These are phyloP conservation scores for Diutina pseudorugosa DNA, from an alignment of 1,139 yeast genomes.

Conservation along the genomic window DNA sequence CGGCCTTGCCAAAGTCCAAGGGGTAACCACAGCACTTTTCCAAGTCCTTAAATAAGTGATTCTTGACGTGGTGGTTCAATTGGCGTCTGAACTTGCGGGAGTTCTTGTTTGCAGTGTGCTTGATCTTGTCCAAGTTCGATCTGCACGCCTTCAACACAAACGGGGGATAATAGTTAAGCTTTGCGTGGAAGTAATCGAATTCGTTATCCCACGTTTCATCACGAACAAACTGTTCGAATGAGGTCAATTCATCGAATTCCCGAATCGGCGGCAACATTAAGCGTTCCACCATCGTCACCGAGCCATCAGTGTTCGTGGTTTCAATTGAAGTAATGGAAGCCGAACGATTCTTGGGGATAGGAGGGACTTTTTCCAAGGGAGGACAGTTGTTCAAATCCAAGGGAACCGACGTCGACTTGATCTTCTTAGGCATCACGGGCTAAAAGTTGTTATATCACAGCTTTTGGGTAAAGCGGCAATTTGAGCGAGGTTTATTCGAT, in stretches of 20 bases:
- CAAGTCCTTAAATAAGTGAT: conserved; percentile 59
- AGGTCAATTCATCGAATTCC: conserved; percentile 50
- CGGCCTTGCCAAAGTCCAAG: conserved; percentile 40
- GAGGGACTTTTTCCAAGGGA: background rate
- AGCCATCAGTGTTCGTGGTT: conserved; percentile 15
- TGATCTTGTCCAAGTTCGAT: conserved; percentile 59
- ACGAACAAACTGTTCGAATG: conserved; percentile 52
- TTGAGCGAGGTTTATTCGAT: background rate
- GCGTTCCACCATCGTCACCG: conserved; percentile 13
- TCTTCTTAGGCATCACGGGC: background rate
- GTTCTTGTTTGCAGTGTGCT: conserved; percentile 61
- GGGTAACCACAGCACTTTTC: conserved; percentile 47
- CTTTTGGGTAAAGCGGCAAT: background rate
- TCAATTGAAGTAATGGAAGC: conserved; percentile 20
- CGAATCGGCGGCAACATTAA: conserved; percentile 30
- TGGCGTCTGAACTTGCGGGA: conserved; percentile 63
- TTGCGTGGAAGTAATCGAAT: conserved; percentile 57
- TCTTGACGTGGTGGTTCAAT: conserved; percentile 62
- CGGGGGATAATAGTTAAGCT: conserved; percentile 58
- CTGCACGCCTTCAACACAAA: conserved; percentile 57
- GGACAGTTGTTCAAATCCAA: conserved; percentile 3
- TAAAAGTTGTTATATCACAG: background rate
- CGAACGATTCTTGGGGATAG: conserved; percentile 6
- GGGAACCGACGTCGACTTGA: background rate
- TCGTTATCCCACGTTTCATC: conserved; percentile 74